Evolutionary conservation across 2,329 filamentous ascomycete species (phyloP), one percentile per base, ranked within the genome.

Genomic region (Verticillium zaregamsianum): DNA sequence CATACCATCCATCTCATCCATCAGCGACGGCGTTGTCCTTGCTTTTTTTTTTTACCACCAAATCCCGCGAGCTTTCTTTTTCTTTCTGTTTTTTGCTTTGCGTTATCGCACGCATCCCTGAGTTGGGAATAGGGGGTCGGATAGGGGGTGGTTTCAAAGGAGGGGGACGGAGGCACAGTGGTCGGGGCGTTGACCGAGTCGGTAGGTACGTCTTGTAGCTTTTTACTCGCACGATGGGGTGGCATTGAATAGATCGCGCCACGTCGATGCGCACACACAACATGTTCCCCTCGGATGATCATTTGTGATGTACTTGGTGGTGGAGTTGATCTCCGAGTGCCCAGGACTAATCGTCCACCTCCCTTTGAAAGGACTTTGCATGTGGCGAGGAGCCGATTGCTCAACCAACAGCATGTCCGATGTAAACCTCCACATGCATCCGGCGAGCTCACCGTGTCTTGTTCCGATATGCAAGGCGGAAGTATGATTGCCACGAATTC

Each of bases 21-120:
- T 76, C 70, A 76, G 74, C 74, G 74, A 75, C 68, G 74, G 74
- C 75, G 74, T 76, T 76, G 64, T 57, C 59, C 31, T 32, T 55
- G 28, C 31, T 33, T 55, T 57, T 56, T 17, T 59, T 57, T 28
- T 28, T 6, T 5, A 28, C 28, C 6, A 28, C 28, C 28, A 28
- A 28, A 6, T 62, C 56, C 62, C 9, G 6, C 52, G 14, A 55
- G 8, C 11, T n/a, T 55, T 55, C 25, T 55, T 55, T 55, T 25
- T 17, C 14, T 33, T 55, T 33, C 11, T 17, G 12, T 55, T 9
- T 55, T 32, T 55, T 55, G 54, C 54, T 55, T 55, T 52, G 45
- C 45, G 45, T 23, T 8, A 25, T 14, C n/a, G 23, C 20, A 20
- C 45, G 45, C n/a, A 52, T 52, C 9, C 45, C 20, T 3, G 9